These are phyloP conservation scores for Claviceps pusilla DNA, from an alignment of 2,329 filamentous ascomycete genomes.

Conservation along the genomic window DNA sequence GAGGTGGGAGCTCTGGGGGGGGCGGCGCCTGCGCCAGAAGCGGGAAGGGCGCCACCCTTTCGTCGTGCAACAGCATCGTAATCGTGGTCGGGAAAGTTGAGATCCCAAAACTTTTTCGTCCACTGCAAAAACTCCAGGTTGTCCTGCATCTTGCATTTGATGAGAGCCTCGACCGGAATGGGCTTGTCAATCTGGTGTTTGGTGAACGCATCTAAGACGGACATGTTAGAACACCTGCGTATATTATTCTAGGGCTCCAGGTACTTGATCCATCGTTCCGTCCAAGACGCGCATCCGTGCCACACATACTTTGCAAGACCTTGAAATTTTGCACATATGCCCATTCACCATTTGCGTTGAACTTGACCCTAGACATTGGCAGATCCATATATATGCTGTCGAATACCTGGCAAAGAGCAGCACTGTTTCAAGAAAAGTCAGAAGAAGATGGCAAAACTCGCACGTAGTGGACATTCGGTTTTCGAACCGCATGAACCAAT, in stretches of 20 bases:
- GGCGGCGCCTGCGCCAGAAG: slow-evolving; percentile 21
- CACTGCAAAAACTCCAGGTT: slow-evolving; percentile 98
- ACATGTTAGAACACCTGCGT: slow-evolving; percentile 3
- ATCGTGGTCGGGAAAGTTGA: slow-evolving; percentile 92
- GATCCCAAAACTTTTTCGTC: slow-evolving; percentile 94
- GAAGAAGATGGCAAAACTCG: neutral
- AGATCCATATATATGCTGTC: slow-evolving; percentile 96
- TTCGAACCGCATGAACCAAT: neutral
- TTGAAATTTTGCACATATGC: slow-evolving; percentile 98
- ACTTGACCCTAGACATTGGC: slow-evolving; percentile 91
- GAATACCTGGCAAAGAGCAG: slow-evolving; percentile 91
- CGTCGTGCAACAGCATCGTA: slow-evolving; percentile 81
- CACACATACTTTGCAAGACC: slow-evolving; percentile 72
- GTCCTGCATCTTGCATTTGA: slow-evolving; percentile 99
- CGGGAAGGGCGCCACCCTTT: slow-evolving; percentile 55
- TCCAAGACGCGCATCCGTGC: neutral
- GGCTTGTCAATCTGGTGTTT: slow-evolving; percentile 81
- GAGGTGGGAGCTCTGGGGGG: slow-evolving; percentile 34
- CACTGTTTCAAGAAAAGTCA: slow-evolving; percentile 36
- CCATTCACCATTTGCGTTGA: slow-evolving; percentile 95
- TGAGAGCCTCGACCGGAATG: slow-evolving; percentile 72
- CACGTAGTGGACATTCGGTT: neutral
- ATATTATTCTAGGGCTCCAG: neutral
- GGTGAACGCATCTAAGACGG: slow-evolving; percentile 54
- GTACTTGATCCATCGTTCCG: neutral